Percentiles rank a stretch among this genome's conserved stretches.
phyloP scores from a whole-genome alignment of 805 yeast species.

The Lipomyces orientalis region DNA sequence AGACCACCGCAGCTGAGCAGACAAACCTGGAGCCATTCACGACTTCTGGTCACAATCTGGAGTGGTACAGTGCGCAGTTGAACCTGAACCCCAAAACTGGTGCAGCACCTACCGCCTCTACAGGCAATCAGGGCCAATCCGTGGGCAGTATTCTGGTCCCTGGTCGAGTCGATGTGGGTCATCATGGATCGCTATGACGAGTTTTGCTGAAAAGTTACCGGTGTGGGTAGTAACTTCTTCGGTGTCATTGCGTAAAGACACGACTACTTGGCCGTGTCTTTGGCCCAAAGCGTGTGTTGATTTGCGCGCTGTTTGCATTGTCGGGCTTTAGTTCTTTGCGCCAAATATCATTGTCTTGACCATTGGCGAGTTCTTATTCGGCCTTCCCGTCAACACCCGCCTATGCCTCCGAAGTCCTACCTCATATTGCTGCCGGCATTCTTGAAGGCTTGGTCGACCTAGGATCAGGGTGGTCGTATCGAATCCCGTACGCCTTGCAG shows the following conservation, averaged over 20 bases:
- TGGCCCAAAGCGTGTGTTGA: constrained; percentile 54
- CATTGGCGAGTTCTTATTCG: constrained; percentile 49
- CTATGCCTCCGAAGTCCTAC: constrained; percentile 63
- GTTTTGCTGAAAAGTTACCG: constrained; percentile 33
- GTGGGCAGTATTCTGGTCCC: constrained; percentile 55
- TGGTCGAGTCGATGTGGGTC: constrained; percentile 52
- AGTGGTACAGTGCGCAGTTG: constrained; percentile 53
- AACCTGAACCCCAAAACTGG: constrained; percentile 46
- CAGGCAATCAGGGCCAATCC: constrained; percentile 42
- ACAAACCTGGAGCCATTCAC: too few species aligned
- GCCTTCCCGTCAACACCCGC: constrained; percentile 56
- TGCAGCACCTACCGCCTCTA: too few species aligned
- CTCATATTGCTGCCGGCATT: constrained; percentile 62
- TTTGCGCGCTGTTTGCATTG: constrained; percentile 46
- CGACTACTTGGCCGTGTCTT: constrained; percentile 52
- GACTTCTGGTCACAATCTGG: too few species aligned
- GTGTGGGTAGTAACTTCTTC: constrained; percentile 53
- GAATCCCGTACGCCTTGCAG: constrained; percentile 63
- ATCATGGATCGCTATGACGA: constrained; percentile 58
- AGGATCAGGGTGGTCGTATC: constrained; percentile 51
- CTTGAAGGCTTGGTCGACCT: constrained; percentile 47
- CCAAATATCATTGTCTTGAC: constrained; percentile 48
- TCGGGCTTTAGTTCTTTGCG: constrained; percentile 55
- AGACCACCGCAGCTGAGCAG: too few species aligned
- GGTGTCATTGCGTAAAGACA: constrained; percentile 56